Evolutionary conservation across 305 asterid species (phyloP).

Genomic region (Nicotiana rustica): DNA sequence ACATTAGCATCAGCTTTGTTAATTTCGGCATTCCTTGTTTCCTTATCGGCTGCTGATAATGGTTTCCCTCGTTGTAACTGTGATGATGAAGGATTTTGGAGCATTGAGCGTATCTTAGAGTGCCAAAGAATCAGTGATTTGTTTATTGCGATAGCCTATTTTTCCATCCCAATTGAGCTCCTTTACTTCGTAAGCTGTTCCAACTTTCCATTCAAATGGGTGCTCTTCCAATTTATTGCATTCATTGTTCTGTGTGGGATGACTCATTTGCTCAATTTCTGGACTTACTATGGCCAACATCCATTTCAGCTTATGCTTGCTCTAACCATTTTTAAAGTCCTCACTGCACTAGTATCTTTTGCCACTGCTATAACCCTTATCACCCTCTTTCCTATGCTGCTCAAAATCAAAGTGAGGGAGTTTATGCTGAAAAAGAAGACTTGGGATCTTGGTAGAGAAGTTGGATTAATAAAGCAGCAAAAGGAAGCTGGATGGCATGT

Average conservation of each 20-base stretch:
- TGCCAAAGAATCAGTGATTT: conserved; percentile 92
- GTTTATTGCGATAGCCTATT: conserved; percentile 94
- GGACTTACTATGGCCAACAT: conserved; percentile 97
- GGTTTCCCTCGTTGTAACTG: conserved; percentile 76
- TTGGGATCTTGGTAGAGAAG: conserved; percentile 93
- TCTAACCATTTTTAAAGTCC: conserved; percentile 81
- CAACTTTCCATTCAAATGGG: conserved; percentile 94
- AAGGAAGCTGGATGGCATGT: conserved; percentile 90
- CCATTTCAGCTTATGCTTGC: conserved; percentile 91
- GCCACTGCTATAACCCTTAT: conserved; percentile 94
- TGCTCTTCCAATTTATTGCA: conserved; percentile 80
- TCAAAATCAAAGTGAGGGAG: conserved; percentile 85
- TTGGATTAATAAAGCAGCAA: conserved; percentile 79
- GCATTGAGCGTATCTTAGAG: conserved; percentile 71
- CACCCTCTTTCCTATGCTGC: conserved; percentile 83
- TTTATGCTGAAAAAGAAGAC: conserved; percentile 83
- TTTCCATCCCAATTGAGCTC: conserved; percentile 94
- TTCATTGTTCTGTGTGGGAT: conserved; percentile 95
- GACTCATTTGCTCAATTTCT: conserved; percentile 93
- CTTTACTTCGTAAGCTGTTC: conserved; percentile 93
- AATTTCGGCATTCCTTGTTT: conserved; percentile 47
- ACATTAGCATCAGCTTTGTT: conserved; percentile 60
- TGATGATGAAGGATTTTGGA: conserved; percentile 89
- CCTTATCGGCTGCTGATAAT: conserved; percentile 61
- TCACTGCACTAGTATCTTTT: conserved; percentile 91